Evolutionary conservation across 345 rosid genomes (phyloP), one percentile per base, ranked within the genome.

Genomic region (Brassica rapa): DNA sequence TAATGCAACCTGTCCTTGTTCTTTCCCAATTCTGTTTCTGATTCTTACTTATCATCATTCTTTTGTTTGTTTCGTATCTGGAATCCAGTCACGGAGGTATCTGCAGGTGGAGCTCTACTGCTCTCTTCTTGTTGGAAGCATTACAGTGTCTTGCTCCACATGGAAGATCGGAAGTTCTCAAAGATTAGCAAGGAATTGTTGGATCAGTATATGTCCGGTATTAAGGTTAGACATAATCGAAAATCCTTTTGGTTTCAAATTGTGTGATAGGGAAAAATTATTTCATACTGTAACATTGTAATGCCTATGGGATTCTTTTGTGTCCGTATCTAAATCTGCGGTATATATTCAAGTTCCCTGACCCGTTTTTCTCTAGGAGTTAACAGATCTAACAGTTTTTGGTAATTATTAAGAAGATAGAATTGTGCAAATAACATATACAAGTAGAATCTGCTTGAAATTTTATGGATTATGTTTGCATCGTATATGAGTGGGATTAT

Each of bases 91-190:
- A 66, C 81, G 75, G 74, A 79, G 74, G 30, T 74, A 59, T 39
- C 72, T 68, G 79, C 39, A 41, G 75, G 84, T 65, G 83, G 92
- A 74, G 85, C 86, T 64, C 80, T 83, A 33, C 86, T 94, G 59
- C 87, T 94, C 65, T 90, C 89, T 80, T 91, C 97, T 43, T 91
- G 97, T 74, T 94, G 98, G 98, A 91, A 88, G 87, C 91, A 91
- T 76, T 94, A 86, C 69, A 71, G 93, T 74, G 57, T 77, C 77
- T 83, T 94, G 53, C 81, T 91, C 82, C 91, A 84, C 83, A 75
- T 94, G 83, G 98, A 93, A 83, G 96, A 90, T 84, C 85, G 51
- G 55, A 88, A 83, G 46, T 86, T 88, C 78, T 75, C 82, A 68
- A 83, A 82, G 89, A 77, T 43, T 74, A 85, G 84, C 80, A 87